Conservation (phyloP, 2,329 filamentous ascomycete species). For the Paecilomyces sp. region DNA sequence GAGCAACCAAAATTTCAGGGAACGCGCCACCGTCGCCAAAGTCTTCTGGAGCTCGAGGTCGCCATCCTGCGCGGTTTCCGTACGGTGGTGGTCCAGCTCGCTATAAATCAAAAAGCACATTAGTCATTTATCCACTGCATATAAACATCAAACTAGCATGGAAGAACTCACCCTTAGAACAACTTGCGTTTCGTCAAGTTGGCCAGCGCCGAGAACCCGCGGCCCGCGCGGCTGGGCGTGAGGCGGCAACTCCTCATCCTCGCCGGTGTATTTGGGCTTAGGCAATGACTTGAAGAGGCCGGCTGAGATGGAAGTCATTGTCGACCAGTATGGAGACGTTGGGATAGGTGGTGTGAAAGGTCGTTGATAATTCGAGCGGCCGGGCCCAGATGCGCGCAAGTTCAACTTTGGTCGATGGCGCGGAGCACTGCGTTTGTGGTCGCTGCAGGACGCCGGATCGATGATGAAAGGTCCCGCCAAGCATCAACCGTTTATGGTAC, state of each 20-base stretch:
- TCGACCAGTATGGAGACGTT: constrained; percentile 1
- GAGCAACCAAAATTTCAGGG: constrained; percentile 85
- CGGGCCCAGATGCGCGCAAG: constrained; percentile 3
- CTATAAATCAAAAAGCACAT: constrained; percentile 31
- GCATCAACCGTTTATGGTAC: background rate
- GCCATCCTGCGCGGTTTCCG: constrained; percentile 80
- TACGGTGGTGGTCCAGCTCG: constrained; percentile 81
- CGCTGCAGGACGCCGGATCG: background rate
- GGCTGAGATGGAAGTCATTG: constrained; percentile 60
- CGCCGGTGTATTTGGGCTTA: constrained; percentile 83
- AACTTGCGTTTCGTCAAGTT: constrained; percentile 79
- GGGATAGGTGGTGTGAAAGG: background rate
- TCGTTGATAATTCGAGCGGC: background rate
- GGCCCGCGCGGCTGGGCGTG: constrained; percentile 71
- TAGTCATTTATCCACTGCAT: constrained; percentile 3
- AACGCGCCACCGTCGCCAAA: constrained; percentile 96
- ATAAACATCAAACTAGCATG: constrained; percentile 5
- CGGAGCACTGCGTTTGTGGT: background rate
- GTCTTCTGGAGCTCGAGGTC: constrained; percentile 80
- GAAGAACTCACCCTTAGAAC: constrained; percentile 59
- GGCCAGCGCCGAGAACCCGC: constrained; percentile 69
- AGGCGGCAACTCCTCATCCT: constrained; percentile 71
- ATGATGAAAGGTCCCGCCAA: background rate
- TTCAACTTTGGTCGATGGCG: background rate
- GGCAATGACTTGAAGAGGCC: constrained; percentile 75